Evolutionary conservation across 768 basidiomycete species (phyloP).

Genomic region (Saitozyma podzolica): DNA sequence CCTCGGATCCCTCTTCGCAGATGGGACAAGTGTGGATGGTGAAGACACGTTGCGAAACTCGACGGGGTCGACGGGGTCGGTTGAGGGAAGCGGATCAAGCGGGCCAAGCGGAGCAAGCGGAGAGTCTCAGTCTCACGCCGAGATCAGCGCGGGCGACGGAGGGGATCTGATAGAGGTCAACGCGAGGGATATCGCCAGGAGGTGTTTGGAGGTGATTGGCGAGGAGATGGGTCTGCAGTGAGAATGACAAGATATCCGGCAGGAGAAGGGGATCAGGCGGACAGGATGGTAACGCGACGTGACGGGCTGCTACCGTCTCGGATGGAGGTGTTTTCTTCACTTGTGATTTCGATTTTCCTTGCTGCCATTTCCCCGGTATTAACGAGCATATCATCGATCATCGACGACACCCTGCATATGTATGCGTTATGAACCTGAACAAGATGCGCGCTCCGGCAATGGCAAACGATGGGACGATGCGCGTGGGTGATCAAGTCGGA

Average conservation of each 20-base stretch:
- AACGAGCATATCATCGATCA: too few species aligned
- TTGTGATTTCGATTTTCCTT: too few species aligned
- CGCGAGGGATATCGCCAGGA: conserved; percentile 32
- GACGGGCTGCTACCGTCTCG: too few species aligned
- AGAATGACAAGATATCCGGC: conserved; percentile 2
- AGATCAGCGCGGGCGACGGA: conserved; percentile 38
- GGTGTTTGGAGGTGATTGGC: conserved; percentile 43
- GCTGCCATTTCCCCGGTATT: conserved; percentile 1
- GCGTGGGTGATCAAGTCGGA: too few species aligned
- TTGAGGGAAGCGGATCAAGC: not conserved
- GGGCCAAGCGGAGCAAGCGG: not conserved
- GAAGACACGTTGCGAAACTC: not conserved
- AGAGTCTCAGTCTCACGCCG: conserved; percentile 6
- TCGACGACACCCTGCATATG: too few species aligned
- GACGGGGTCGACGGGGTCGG: not conserved
- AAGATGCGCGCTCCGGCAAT: too few species aligned
- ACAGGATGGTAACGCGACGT: too few species aligned
- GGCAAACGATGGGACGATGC: too few species aligned
- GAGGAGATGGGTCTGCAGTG: conserved; percentile 33
- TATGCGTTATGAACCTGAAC: too few species aligned
- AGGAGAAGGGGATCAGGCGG: too few species aligned
- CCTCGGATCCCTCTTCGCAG: not conserved
- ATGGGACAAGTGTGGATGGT: too few species aligned
- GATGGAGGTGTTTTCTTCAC: too few species aligned
- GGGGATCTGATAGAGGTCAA: conserved; percentile 42